Evolutionary conservation across 345 rosid species (phyloP), one percentile per base, ranked within the genome.

Genomic region (Camelina sativa): DNA sequence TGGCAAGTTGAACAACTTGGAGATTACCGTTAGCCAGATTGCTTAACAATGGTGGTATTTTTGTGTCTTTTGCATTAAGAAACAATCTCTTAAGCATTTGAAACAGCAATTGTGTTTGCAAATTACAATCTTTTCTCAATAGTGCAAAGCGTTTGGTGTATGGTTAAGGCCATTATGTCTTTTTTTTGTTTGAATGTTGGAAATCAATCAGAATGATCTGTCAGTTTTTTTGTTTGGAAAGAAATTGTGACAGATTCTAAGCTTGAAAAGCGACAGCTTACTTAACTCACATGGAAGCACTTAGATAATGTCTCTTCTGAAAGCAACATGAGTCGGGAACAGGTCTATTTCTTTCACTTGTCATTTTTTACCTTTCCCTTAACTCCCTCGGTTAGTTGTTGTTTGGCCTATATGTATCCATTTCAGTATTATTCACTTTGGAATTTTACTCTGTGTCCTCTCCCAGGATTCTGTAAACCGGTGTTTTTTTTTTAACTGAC

Each of bases 1-100:
- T 91, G 94, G 94, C 69, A 84, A 51, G 79, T 77, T 88, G 79
- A 83, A 47, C 34, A 46, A 47, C 56, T 32, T 5, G 13, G 13
- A 71, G 67, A 20, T 47, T 34, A 58, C 13, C 3, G 0, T 16
- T 54, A 54, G 10, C 25, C 17, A 12, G 37, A 54, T 54, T 54
- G 17, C 50, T 46, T 6, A 5, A 11, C 0, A 10, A 10, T 40
- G 43, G 43, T 40, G 13, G 11, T 40, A 3, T 10, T 40, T 40
- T 10, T 3, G 4, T 11, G 43, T 3, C 43, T 40, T 40, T n/a
- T 51, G n/a, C 37, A 35, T 43, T 22, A 41, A n/a, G 52, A 63
- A 63, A n/a, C 38, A 63, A 8, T 65, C 32, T 69, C 10, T 68
- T 69, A 17, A 43, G 30, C 11, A 43, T 30, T 44, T 23, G 62